A percentile compares a stretch with the other conserved stretches of the same genome.
These are phyloP conservation scores for Fulvia fulva DNA, from an alignment of 2,329 filamentous ascomycete genomes.

Conservation along the genomic window DNA sequence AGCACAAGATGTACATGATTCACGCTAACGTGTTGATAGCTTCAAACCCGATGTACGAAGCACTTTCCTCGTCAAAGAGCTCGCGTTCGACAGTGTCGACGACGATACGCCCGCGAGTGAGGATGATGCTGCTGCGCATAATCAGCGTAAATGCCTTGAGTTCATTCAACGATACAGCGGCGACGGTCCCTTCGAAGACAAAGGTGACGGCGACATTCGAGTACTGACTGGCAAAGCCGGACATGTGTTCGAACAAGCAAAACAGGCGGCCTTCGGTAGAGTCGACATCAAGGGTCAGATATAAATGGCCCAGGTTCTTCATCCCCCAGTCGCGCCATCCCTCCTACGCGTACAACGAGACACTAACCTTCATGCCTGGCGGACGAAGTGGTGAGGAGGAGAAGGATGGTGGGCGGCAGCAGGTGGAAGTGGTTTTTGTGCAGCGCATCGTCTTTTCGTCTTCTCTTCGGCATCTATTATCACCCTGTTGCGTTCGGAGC, in stretches of 20 bases:
- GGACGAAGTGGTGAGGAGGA: not conserved
- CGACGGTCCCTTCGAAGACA: slow-evolving; percentile 70
- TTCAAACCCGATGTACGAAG: slow-evolving; percentile 89
- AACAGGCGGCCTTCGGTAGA: slow-evolving; percentile 69
- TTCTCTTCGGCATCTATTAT: not conserved
- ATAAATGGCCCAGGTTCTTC: slow-evolving; percentile 38
- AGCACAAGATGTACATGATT: not conserved
- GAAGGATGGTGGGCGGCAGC: not conserved
- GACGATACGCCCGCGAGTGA: slow-evolving; percentile 45
- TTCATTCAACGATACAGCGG: slow-evolving; percentile 82
- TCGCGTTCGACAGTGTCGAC: slow-evolving; percentile 89
- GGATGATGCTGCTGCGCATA: slow-evolving; percentile 15
- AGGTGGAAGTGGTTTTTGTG: not conserved
- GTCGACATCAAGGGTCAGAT: slow-evolving; percentile 99
- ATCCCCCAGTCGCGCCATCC: slow-evolving; percentile 3
- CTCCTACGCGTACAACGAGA: not conserved
- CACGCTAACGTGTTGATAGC: slow-evolving; percentile 55
- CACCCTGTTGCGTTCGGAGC: not conserved
- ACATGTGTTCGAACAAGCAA: slow-evolving; percentile 68
- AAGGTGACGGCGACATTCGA: slow-evolving; percentile 59
- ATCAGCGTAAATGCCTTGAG: slow-evolving; percentile 58
- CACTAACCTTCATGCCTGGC: not conserved
- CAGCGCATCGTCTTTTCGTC: not conserved
- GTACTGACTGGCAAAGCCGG: slow-evolving; percentile 72
- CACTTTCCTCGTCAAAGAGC: slow-evolving; percentile 89